phyloP scores from a whole-genome alignment of 2,329 filamentous ascomycete species.

The Trichoderma simmonsii region DNA sequence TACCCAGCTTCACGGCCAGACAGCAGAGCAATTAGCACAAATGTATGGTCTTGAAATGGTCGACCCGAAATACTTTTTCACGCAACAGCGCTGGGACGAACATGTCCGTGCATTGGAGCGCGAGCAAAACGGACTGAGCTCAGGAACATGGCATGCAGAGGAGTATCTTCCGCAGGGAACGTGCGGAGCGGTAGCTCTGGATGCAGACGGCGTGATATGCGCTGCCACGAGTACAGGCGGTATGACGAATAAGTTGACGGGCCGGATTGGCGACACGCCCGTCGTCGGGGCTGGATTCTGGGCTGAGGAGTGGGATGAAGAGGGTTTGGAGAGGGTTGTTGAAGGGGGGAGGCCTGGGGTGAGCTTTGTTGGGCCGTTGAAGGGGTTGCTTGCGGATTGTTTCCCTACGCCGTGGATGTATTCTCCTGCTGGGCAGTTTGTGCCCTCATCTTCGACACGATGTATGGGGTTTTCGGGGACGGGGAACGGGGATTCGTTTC shows the following conservation, averaged over 20 bases:
- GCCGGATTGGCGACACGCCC: slow-evolving; percentile 82
- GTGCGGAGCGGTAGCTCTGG: slow-evolving; percentile 77
- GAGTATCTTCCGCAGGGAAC: slow-evolving; percentile 80
- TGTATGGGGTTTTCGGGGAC: slow-evolving; percentile 68
- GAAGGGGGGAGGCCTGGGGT: slow-evolving; percentile 9
- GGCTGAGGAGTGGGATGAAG: slow-evolving; percentile 76
- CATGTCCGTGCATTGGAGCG: slow-evolving; percentile 59
- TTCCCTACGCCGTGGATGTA: slow-evolving; percentile 49
- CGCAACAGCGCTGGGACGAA: slow-evolving; percentile 73
- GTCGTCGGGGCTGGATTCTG: slow-evolving; percentile 82
- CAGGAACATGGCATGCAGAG: slow-evolving; percentile 54
- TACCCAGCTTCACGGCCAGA: slow-evolving; percentile 63
- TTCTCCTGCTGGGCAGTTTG: slow-evolving; percentile 25
- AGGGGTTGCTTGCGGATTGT: slow-evolving; percentile 56
- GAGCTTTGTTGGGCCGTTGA: slow-evolving; percentile 38
- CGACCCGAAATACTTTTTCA: slow-evolving; percentile 72
- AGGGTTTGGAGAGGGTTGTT: slow-evolving; percentile 16
- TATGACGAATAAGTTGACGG: slow-evolving; percentile 83
- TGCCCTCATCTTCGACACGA: slow-evolving; percentile 21
- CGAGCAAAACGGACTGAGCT: slow-evolving; percentile 40
- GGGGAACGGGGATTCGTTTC: slow-evolving; percentile 85
- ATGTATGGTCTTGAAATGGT: slow-evolving; percentile 70
- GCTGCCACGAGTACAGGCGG: slow-evolving; percentile 69
- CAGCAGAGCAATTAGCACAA: slow-evolving; percentile 66
- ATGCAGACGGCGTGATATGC: slow-evolving; percentile 71